A percentile compares a stretch with the other conserved stretches of the same genome.
Conservation (phyloP, 2,329 filamentous ascomycete genomes). For the Tolypocladium ophioglossoides region DNA sequence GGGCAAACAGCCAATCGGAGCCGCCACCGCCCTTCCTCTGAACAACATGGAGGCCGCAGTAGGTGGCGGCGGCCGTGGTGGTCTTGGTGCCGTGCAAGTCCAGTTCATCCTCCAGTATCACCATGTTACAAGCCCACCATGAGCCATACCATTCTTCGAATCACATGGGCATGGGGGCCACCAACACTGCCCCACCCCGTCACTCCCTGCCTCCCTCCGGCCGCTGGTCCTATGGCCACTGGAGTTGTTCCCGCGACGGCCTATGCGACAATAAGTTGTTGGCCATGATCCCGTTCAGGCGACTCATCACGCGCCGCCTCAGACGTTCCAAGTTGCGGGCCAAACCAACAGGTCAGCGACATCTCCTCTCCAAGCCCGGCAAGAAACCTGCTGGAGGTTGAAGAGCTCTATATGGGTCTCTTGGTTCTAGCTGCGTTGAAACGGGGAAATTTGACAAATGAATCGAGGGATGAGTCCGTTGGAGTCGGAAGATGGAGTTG, state of each 20-base stretch:
- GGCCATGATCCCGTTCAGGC: not conserved
- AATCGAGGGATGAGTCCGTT: not conserved
- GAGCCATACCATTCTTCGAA: too few relatives aligned
- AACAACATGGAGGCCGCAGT: too few relatives aligned
- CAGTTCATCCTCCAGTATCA: too few relatives aligned
- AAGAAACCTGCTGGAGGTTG: not conserved
- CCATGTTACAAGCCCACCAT: too few relatives aligned
- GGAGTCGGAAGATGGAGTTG: not conserved
- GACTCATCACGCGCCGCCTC: not conserved
- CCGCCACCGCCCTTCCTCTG: too few relatives aligned
- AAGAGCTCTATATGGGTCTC: not conserved
- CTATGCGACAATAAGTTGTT: not conserved
- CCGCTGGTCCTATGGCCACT: not conserved
- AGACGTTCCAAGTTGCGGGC: not conserved
- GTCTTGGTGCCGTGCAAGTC: too few relatives aligned
- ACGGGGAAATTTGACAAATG: not conserved
- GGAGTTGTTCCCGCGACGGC: not conserved
- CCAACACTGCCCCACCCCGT: too few relatives aligned
- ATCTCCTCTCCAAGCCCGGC: not conserved
- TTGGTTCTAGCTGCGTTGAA: too few relatives aligned
- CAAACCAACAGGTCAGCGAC: not conserved
- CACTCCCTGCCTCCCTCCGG: too few relatives aligned
- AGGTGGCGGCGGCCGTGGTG: too few relatives aligned
- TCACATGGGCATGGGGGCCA: too few relatives aligned
- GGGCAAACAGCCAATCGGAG: too few relatives aligned